Conservation (phyloP, 805 yeast genomes). For the Brettanomyces bruxellensis region DNA sequence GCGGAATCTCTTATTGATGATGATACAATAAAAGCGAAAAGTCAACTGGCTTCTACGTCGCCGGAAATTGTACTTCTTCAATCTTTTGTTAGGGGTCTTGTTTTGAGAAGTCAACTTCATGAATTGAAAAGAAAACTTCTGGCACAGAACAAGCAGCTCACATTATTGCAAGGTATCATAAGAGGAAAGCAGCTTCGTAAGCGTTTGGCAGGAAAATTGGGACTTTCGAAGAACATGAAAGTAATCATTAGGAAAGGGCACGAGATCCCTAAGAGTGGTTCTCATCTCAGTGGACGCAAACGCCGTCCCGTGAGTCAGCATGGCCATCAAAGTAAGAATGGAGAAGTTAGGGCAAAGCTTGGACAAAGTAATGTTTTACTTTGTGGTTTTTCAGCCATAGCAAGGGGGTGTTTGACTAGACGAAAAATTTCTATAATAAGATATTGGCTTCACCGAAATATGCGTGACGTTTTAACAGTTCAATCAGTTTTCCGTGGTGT, state of each 20-base stretch:
- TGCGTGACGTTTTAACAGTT: constrained; percentile 29
- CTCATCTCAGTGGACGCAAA: background rate
- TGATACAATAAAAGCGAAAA: no score
- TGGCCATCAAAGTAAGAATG: background rate
- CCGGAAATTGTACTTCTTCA: constrained; percentile 24
- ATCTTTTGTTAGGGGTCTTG: constrained; percentile 26
- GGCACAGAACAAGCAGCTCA: constrained; percentile 16
- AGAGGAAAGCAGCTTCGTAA: constrained; percentile 33
- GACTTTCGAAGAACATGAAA: no score
- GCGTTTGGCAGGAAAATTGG: no score
- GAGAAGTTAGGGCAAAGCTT: background rate
- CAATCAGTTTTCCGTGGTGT: constrained; percentile 62
- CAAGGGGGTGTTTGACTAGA: constrained; percentile 35
- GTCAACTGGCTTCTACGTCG: no score
- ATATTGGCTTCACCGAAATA: constrained; percentile 11
- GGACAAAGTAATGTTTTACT: constrained; percentile 28
- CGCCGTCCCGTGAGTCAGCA: background rate
- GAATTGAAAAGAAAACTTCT: constrained; percentile 11
- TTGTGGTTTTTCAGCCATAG: constrained; percentile 32
- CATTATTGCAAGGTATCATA: constrained; percentile 31
- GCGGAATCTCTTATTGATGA: no score
- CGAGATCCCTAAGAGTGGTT: no score
- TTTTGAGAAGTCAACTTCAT: constrained; percentile 13
- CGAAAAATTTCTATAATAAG: constrained; percentile 13
- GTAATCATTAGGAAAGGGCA: no score